A percentile compares a stretch with the other conserved stretches of the same genome.
Conservation (phyloP, 257 asterid species). For the Parsonsia alboflavescens region DNA sequence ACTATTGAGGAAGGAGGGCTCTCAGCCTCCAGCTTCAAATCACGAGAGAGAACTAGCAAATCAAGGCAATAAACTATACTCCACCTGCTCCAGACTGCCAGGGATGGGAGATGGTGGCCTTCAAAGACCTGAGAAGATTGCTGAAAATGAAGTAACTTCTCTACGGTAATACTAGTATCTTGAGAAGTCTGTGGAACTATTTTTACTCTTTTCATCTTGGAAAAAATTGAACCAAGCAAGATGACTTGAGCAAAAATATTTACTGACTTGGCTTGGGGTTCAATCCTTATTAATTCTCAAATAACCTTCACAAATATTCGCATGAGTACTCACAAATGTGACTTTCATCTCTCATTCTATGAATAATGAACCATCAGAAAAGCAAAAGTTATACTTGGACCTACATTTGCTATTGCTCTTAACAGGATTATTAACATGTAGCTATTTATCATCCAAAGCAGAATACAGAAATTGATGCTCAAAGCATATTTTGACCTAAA, state of each 20-base stretch:
- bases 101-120: background rate
- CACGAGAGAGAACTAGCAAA: background rate
- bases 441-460: background rate
- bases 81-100: background rate
- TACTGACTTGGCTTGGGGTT: background rate
- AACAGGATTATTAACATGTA: background rate
- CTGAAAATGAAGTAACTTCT: background rate
- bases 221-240: background rate
- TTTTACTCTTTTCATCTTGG: background rate
- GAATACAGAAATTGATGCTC: background rate
- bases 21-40: background rate
- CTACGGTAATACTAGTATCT: background rate
- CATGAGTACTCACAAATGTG: background rate
- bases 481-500: background rate
- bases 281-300: too few species aligned
- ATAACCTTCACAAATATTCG: background rate
- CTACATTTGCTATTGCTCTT: background rate
- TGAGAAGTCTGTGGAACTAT: background rate
- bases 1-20: background rate
- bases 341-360: background rate
- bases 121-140: background rate
- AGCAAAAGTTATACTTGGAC: too few species aligned
- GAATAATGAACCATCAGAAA: background rate
- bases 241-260: background rate
- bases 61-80: background rate